These are phyloP conservation scores for Ceratocystiopsis brevicomis DNA, from an alignment of 2,329 filamentous ascomycete species.

Conservation along the genomic window DNA sequence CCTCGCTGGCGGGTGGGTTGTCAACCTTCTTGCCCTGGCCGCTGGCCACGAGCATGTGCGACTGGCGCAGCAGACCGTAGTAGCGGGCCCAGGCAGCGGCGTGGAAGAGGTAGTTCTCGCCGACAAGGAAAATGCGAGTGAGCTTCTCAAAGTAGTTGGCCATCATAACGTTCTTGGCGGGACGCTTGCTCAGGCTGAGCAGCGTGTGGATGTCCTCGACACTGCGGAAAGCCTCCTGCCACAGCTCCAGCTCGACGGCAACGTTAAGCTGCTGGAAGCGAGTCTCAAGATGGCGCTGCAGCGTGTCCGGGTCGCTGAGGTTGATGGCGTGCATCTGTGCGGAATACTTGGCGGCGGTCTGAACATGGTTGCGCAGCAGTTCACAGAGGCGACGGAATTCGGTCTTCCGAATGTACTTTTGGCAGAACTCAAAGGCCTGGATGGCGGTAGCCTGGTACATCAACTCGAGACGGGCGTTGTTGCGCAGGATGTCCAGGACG, in stretches of 20 bases:
- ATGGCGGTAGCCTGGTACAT: constrained; percentile 97
- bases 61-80: constrained; percentile 89
- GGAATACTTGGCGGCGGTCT: constrained; percentile 97
- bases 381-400: constrained; percentile 98
- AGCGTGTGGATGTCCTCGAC: constrained; percentile 98
- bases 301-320: constrained; percentile 87
- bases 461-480: constrained; percentile 91
- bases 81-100: constrained; percentile 94
- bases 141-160: constrained; percentile 99
- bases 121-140: constrained; percentile 93
- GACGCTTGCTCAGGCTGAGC: constrained; percentile 91
- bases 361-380: constrained; percentile 92
- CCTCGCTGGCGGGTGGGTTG: constrained; percentile 74
- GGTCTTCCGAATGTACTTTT: constrained; percentile 95
- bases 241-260: constrained; percentile 89
- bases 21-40: constrained; percentile 87
- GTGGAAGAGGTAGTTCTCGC: constrained; percentile 98
- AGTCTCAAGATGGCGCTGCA: constrained; percentile 93
- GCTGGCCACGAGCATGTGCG: constrained; percentile 60
- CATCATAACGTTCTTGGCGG: constrained; percentile 99
- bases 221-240: constrained; percentile 98
- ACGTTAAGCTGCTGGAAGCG: constrained; percentile 98
- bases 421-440: constrained; percentile 97
- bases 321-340: constrained; percentile 99
- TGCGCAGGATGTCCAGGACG: constrained; percentile 93